Evolutionary conservation across 2,329 filamentous ascomycete species (phyloP).

Genomic region (Cryphonectria radicalis): DNA sequence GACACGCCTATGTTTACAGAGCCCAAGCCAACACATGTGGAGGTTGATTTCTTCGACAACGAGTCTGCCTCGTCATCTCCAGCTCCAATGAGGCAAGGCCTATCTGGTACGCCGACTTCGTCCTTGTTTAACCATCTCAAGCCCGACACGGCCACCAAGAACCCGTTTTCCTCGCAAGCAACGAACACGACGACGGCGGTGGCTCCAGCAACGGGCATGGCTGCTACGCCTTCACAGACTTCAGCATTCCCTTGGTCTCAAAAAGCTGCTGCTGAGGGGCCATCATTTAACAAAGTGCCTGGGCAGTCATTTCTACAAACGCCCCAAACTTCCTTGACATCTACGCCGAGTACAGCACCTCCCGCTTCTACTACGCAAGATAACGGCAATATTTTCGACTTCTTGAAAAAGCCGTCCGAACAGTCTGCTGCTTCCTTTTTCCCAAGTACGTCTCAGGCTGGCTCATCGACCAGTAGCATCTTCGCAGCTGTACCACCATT

Average conservation of each 20-base stretch:
- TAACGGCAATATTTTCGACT: constrained; percentile 18
- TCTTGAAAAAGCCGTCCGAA: constrained; percentile 19
- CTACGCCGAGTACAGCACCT: constrained; percentile 12
- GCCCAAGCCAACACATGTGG: neutral
- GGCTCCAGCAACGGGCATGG: neutral
- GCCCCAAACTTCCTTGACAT: neutral
- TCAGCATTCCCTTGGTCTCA: constrained; percentile 16
- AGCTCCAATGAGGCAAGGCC: constrained; percentile 8
- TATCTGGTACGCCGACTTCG: neutral
- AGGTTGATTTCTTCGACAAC: constrained; percentile 24
- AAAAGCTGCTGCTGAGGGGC: neutral
- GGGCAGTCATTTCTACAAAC: neutral
- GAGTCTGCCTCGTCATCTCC: constrained; percentile 24
- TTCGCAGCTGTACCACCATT: neutral
- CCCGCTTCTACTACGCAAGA: neutral
- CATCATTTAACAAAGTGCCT: neutral
- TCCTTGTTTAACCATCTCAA: constrained; percentile 6
- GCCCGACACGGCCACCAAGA: constrained; percentile 14
- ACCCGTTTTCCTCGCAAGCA: constrained; percentile 18
- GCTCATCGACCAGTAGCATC: neutral
- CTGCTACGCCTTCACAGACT: constrained; percentile 4
- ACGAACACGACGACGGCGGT: constrained; percentile 3
- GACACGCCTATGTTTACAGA: constrained; percentile 4
- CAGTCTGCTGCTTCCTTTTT: neutral
- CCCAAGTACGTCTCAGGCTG: neutral